Evolutionary conservation across 176 grass and related monocot genomes (phyloP).

Genomic region (Elymus sibiricus): DNA sequence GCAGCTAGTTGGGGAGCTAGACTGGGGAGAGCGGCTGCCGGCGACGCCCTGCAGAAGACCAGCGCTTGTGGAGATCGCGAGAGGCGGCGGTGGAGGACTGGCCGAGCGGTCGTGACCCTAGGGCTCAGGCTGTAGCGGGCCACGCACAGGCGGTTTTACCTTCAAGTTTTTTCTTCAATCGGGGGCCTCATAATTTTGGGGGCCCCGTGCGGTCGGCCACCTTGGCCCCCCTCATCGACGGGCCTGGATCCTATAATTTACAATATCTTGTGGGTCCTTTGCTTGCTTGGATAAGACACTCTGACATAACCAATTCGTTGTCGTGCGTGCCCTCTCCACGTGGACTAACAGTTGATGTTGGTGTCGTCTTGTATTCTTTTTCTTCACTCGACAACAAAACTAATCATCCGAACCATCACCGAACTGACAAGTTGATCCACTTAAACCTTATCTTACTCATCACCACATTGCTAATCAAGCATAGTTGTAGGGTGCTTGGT

Average conservation of each 20-base stretch:
- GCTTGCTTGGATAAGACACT: slow-evolving; percentile 17
- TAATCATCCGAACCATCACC: neutral
- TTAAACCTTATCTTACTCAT: neutral
- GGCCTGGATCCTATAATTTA: slow-evolving; percentile 25
- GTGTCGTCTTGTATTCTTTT: neutral
- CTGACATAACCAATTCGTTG: neutral
- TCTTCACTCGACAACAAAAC: neutral
- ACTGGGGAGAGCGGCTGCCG: too few relatives aligned
- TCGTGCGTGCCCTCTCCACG: neutral
- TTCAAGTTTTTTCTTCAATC: too few relatives aligned
- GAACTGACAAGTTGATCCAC: neutral
- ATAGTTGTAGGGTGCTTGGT: neutral
- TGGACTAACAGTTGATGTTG: neutral
- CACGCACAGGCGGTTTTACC: too few relatives aligned
- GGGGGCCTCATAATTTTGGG: too few relatives aligned
- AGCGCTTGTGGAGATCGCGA: too few relatives aligned
- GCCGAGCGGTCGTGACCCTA: too few relatives aligned
- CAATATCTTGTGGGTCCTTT: slow-evolving; percentile 29
- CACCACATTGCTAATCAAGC: neutral
- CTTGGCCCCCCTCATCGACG: too few relatives aligned
- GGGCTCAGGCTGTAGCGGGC: too few relatives aligned
- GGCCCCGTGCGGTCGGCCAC: too few relatives aligned
- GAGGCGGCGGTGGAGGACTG: too few relatives aligned
- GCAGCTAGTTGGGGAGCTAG: too few relatives aligned
- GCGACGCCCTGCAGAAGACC: too few relatives aligned